phyloP scores from a whole-genome alignment of 306 rosid species.

The Echinosophora koreensis region DNA sequence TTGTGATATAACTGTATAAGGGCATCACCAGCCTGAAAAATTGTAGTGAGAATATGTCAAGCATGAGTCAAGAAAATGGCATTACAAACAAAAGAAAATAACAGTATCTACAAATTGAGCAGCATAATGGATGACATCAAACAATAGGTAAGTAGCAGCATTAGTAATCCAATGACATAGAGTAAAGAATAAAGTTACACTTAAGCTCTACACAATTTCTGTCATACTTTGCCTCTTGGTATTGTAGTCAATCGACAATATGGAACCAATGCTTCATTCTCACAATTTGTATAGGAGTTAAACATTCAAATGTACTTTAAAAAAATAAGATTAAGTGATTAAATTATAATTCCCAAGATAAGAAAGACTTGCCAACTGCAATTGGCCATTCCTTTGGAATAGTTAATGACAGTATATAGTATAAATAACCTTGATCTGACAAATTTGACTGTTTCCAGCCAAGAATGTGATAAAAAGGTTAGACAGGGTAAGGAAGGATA shows the following conservation, averaged over 20 bases:
- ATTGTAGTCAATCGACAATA: slow-evolving; percentile 2
- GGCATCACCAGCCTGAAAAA: slow-evolving; percentile 97
- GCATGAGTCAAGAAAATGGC: not conserved
- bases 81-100: not conserved
- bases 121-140: slow-evolving; percentile 27
- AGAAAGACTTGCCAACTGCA: not conserved
- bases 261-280: not conserved
- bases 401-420: not conserved
- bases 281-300: not conserved
- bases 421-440: not conserved
- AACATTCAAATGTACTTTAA: slow-evolving; percentile 9
- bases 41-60: slow-evolving; percentile 21
- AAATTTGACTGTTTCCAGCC: slow-evolving; percentile 10
- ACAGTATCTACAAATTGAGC: not conserved
- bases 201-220: not conserved
- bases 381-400: not conserved
- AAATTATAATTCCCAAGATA: not conserved
- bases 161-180: not conserved
- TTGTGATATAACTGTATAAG: slow-evolving; percentile 92
- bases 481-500: not conserved
- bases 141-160: not conserved
- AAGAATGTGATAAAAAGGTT: not conserved
- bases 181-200: not conserved
- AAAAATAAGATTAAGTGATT: not conserved
- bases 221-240: not conserved